A percentile compares a stretch with the other conserved stretches of the same genome.
These are phyloP conservation scores for Centaurea solstitialis DNA, from an alignment of 129 eudicot genomes.

Conservation along the genomic window DNA sequence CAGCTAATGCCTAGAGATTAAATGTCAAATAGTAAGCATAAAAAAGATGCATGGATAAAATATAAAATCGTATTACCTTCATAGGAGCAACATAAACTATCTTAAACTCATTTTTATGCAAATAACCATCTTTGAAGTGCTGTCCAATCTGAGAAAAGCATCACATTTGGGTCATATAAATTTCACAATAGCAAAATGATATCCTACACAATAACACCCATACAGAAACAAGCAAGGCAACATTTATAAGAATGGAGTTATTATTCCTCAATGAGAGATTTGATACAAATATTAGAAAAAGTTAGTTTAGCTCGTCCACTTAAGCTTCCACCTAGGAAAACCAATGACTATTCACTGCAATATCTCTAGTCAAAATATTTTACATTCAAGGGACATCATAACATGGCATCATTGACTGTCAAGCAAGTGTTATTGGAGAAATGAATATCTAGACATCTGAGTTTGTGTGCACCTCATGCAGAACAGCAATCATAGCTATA, in stretches of 20 bases:
- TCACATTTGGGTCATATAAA: slow-evolving; percentile 10
- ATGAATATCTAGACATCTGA: not conserved
- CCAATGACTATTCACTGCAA: not conserved
- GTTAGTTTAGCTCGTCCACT: not conserved
- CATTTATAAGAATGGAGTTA: not conserved
- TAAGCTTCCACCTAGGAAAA: not conserved
- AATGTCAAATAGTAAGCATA: slow-evolving; percentile 17
- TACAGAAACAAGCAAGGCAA: not conserved
- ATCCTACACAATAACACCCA: slow-evolving; percentile 1
- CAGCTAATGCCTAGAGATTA: slow-evolving; percentile 83
- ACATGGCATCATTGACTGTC: not conserved
- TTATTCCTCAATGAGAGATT: not conserved
- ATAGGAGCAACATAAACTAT: slow-evolving; percentile 99
- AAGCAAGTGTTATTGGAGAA: slow-evolving; percentile 2
- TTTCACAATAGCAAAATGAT: slow-evolving; percentile 4
- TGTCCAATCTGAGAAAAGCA: slow-evolving; percentile 62
- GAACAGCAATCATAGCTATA: slow-evolving; percentile 94
- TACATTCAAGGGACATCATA: not conserved
- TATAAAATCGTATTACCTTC: slow-evolving; percentile 62
- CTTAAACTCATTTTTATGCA: slow-evolving; percentile 96
- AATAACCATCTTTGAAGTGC: slow-evolving; percentile 92
- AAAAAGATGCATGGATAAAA: slow-evolving; percentile 1
- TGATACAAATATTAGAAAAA: not conserved
- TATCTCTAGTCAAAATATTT: slow-evolving; percentile 1
- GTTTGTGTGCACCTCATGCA: slow-evolving; percentile 70